Base-by-base conservation (phyloP, 441 rosid genomes). In the Populus hybrid region DNA sequence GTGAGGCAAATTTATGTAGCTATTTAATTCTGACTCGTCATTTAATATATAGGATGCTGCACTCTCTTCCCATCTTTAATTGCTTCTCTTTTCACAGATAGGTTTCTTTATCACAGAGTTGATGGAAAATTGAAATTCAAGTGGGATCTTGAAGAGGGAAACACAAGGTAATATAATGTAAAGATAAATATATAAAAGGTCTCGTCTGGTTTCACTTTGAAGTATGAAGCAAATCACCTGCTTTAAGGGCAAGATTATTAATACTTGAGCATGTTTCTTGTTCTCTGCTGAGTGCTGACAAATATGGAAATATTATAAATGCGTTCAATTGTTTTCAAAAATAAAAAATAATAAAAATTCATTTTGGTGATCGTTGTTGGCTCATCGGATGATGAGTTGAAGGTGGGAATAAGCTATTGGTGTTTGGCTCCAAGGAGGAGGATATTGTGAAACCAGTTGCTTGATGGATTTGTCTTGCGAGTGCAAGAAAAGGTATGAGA, bases 401-500 rank as follows among this genome's bases (percentile, higher is more conserved):
- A 32, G 71, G 85, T 72, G 67, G 87, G 80, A 18, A 68, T 74
- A 72, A 89, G 84, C 72, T 85, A 80, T 12, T 63, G 72, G 84
- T 71, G 80, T 87, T 87, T 64, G 87, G 89, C 9, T 85, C 86
- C 75, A 73, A 75, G 68, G 86, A 86, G 3, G 86, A 71, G 82
- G 85, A 76, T 72, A 87, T 50, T 26, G 65, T 71, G 80, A 87
- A 82, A 75, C 84, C 82, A 1, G 84, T 83, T 6, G 77, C 75
- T 3, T 32, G 70, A 24, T 73, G 76, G 84, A 87, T 78, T 35
- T 69, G 70, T 5, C 61, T 78, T 14, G 92, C 92, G 0, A 89
- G 74, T 9, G 84, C 81, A 28, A 87, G 81, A 78, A 84, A 86
- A 6, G 89, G 92, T 14, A 86, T 89, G 24, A 89, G 87, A 83